Conservation (phyloP, 2,329 filamentous ascomycete genomes). For the Aspergillus sojae region DNA sequence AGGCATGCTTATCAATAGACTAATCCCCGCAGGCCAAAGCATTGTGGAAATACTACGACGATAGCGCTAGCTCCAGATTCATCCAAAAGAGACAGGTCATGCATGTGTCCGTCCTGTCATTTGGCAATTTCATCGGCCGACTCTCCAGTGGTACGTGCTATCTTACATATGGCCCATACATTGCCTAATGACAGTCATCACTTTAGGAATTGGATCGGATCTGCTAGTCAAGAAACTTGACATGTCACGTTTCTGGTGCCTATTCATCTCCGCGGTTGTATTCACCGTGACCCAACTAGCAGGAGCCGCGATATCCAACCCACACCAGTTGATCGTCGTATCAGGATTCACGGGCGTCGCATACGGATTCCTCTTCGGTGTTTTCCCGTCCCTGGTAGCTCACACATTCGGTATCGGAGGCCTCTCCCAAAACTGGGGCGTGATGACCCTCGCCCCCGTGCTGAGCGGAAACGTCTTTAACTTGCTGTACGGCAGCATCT, state of each 20-base stretch:
- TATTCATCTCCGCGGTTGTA: conserved; percentile 74
- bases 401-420: conserved; percentile 90
- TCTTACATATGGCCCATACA: conserved; percentile 12
- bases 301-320: conserved; percentile 75
- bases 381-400: conserved; percentile 85
- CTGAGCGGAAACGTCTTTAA: conserved; percentile 92
- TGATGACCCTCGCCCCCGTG: conserved; percentile 87
- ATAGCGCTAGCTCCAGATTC: conserved; percentile 70
- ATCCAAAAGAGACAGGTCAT: conserved; percentile 81
- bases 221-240: conserved; percentile 79
- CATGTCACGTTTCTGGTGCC: conserved; percentile 87
- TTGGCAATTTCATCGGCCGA: conserved; percentile 82
- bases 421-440: conserved; percentile 93
- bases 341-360: conserved; percentile 83
- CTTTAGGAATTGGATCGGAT: conserved; percentile 80
- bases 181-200: neutral
- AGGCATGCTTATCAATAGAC: neutral
- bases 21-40: conserved; percentile 60
- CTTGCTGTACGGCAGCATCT: conserved; percentile 81
- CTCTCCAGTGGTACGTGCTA: conserved; percentile 67
- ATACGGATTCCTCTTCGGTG: conserved; percentile 92
- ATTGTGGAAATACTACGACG: conserved; percentile 84
- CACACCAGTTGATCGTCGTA: conserved; percentile 73
- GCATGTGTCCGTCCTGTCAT: conserved; percentile 91
- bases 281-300: conserved; percentile 80